These are phyloP conservation scores for Colletotrichum sp. DNA, from an alignment of 2,329 filamentous ascomycete species.

Conservation along the genomic window DNA sequence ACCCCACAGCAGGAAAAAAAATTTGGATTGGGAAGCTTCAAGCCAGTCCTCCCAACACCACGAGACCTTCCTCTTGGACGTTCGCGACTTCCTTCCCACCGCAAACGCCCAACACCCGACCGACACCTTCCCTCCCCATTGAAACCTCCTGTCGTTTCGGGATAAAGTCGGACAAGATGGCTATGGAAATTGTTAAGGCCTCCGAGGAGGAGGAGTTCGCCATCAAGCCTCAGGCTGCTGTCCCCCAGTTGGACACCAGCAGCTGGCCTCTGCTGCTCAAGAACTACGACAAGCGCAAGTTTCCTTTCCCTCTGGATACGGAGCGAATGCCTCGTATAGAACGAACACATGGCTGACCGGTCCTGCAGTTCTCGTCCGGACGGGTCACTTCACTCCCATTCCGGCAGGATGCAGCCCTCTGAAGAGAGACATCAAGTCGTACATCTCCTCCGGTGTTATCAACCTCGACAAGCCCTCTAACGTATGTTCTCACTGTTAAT, in stretches of 20 bases:
- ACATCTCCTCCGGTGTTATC: constrained; percentile 96
- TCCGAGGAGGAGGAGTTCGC: constrained; percentile 72
- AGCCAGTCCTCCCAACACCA: constrained; percentile 22
- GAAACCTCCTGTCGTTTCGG: constrained; percentile 3
- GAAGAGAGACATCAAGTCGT: constrained; percentile 95
- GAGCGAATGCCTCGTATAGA: background rate
- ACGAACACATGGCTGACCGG: constrained; percentile 27
- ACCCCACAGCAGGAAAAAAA: constrained; percentile 27
- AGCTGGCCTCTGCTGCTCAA: constrained; percentile 93
- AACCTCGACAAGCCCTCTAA: constrained; percentile 79
- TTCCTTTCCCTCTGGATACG: constrained; percentile 1
- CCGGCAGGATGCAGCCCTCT: constrained; percentile 89
- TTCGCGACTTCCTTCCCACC: constrained; percentile 14
- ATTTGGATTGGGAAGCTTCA: constrained; percentile 25
- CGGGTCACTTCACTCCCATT: constrained; percentile 96
- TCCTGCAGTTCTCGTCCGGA: constrained; percentile 81
- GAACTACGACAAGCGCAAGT: constrained; percentile 91
- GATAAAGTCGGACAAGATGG: constrained; percentile 34
- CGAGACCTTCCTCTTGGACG: constrained; percentile 16
- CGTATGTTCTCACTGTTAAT: background rate
- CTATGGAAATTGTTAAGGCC: constrained; percentile 52
- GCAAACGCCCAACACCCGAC: constrained; percentile 8
- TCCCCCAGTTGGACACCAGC: constrained; percentile 82
- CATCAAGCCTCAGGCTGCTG: constrained; percentile 90
- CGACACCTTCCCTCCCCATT: background rate